Evolutionary conservation across 2,329 filamentous ascomycete genomes (phyloP), one percentile per base, ranked within the genome.

Genomic region (Ceratocystis harringtonii): DNA sequence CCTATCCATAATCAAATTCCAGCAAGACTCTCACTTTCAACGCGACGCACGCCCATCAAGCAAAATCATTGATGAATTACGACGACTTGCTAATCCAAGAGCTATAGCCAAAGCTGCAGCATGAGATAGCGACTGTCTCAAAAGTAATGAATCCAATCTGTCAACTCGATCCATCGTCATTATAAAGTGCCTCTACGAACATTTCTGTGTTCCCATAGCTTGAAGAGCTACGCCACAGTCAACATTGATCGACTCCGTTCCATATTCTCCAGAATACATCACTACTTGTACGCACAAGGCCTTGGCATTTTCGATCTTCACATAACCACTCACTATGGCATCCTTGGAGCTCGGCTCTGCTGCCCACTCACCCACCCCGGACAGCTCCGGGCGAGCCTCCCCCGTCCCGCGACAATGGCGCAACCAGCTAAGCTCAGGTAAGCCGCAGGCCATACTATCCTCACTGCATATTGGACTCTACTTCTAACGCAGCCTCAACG

Each of bases 381-480:
- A 89, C 73, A 92, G 87, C 81, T 94, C 90, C 74, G 90, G 90
- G 69, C 87, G 88, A 72, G 84, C 85, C 69, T 90, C 89, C 73
- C 90, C 88, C 69, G 84, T 84, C 50, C 81, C 84, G 69, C 84
- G 87, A 73, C 86, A 89, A 78, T 87, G 88, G 82, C 88, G 88
- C 75, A 87, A 86, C 75, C 86, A 87, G 73, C 80, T 87, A 68
- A 86, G 89, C 72, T 85, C 87, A 77, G 88, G 90, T 95, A 81
- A 60, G 30, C 68, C 69, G 50, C 66, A 62, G 25, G 5, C n/a
- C 17, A 28, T 25, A 43, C 64, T 19, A 36, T 65, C 67, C 69
- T 69, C 67, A 8, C 32, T 19, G 2, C 60, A 12, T 2, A 28
- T 17, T 5, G 5, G 8, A 41, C 55, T 17, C 43, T 7, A 5